Evolutionary conservation across 179 eudicot genomes (phyloP).

Genomic region (Beta macrorhiza): DNA sequence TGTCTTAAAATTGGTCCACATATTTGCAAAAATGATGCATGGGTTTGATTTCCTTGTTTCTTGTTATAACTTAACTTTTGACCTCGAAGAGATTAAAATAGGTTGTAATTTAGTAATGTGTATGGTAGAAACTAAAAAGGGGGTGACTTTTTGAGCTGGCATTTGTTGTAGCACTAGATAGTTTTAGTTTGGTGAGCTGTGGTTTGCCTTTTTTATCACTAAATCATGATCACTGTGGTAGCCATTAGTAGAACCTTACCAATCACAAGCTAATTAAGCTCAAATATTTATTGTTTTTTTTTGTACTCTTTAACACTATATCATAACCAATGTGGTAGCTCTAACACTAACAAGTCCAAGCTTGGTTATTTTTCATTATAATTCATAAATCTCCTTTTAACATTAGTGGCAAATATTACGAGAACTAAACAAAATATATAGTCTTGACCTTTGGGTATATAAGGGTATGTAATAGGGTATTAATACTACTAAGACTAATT

Average conservation of each 20-base stretch:
- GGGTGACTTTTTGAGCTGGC: slow-evolving; percentile 13
- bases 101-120: not conserved
- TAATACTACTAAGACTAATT: too few species aligned
- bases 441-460: too few species aligned
- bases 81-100: slow-evolving; percentile 18
- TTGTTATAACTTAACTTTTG: slow-evolving; percentile 21
- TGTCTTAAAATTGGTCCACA: slow-evolving; percentile 22
- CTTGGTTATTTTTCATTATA: too few species aligned
- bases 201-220: not conserved
- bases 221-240: not conserved
- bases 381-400: too few species aligned
- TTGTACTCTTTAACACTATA: not conserved
- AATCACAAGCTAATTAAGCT: not conserved
- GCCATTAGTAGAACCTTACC: not conserved
- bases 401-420: too few species aligned
- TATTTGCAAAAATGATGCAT: slow-evolving; percentile 24
- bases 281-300: not conserved
- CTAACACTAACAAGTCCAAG: too few species aligned
- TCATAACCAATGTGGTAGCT: not conserved
- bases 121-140: not conserved
- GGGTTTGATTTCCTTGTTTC: slow-evolving; percentile 32
- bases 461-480: too few species aligned
- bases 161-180: slow-evolving; percentile 1
- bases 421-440: too few species aligned
- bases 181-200: slow-evolving; percentile 5